Conservation (phyloP, 768 basidiomycete species). For the Suillus variegatus region DNA sequence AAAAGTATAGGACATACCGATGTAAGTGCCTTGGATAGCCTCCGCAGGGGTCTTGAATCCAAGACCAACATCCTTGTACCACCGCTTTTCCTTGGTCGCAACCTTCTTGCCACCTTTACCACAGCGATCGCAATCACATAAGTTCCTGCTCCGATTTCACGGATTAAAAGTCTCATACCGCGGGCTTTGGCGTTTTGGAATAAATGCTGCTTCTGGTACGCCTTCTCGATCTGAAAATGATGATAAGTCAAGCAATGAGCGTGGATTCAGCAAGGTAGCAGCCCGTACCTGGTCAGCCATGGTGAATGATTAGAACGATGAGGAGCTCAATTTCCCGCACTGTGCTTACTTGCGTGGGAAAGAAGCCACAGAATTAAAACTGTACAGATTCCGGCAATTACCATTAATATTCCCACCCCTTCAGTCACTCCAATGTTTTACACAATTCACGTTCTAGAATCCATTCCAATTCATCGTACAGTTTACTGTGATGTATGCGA, state of each 20-base stretch:
- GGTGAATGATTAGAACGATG: constrained; percentile 23
- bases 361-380: constrained; percentile 41
- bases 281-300: constrained; percentile 65
- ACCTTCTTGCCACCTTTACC: constrained; percentile 80
- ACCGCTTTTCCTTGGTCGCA: constrained; percentile 92
- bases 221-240: constrained; percentile 81
- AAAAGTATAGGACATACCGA: constrained; percentile 59
- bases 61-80: constrained; percentile 98
- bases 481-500: background rate
- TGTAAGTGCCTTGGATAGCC: constrained; percentile 95
- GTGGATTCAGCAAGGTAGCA: background rate
- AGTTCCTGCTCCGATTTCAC: constrained; percentile 11
- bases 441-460: background rate
- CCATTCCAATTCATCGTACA: background rate
- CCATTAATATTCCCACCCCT: constrained; percentile 22
- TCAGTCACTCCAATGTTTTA: background rate
- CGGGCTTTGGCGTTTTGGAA: constrained; percentile 97
- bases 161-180: constrained; percentile 55
- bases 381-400: constrained; percentile 41
- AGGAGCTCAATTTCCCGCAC: constrained; percentile 9
- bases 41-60: constrained; percentile 96
- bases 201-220: constrained; percentile 96
- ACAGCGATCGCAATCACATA: constrained; percentile 12
- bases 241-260: background rate
- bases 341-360: constrained; percentile 18